Evolutionary conservation across 2,329 filamentous ascomycete species (phyloP).

Genomic region (Neonectria neomacrospora): DNA sequence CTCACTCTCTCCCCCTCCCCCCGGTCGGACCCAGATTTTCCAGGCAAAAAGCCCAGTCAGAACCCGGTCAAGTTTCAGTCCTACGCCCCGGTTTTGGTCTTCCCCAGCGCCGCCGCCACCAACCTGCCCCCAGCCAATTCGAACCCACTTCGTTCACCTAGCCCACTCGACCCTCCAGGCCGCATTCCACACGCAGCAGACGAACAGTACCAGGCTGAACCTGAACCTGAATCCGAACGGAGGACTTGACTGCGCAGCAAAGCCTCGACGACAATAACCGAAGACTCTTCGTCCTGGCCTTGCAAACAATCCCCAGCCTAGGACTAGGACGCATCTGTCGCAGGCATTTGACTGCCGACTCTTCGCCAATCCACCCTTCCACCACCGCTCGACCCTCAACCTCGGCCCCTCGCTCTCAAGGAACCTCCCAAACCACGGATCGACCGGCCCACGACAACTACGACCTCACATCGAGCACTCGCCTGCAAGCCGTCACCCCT

Average conservation of each 20-base stretch:
- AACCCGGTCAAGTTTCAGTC: conserved; percentile 5
- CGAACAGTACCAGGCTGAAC: not conserved
- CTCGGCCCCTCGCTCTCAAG: not conserved
- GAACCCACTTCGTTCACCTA: conserved; percentile 4
- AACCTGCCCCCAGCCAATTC: conserved; percentile 13
- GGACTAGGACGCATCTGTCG: conserved; percentile 17
- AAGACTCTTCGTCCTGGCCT: conserved; percentile 10
- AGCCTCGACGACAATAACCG: conserved; percentile 21
- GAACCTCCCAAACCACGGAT: not conserved
- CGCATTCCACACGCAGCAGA: not conserved
- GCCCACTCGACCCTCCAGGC: not conserved
- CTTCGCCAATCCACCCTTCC: not conserved
- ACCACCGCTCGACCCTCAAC: not conserved
- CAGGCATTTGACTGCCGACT: not conserved
- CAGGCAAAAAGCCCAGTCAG: too few relatives aligned
- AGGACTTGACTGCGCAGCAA: conserved; percentile 6
- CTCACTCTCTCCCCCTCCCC: not conserved
- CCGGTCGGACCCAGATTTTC: too few relatives aligned
- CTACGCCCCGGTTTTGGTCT: conserved; percentile 21
- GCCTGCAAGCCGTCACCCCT: conserved; percentile 1
- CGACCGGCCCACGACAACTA: conserved; percentile 3
- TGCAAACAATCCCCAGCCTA: conserved; percentile 6
- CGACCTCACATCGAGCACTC: not conserved
- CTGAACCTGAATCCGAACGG: not conserved
- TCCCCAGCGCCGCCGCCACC: conserved; percentile 13